Base-by-base conservation (phyloP, 2,329 filamentous ascomycete species). In the Diaporthe amygdali region DNA sequence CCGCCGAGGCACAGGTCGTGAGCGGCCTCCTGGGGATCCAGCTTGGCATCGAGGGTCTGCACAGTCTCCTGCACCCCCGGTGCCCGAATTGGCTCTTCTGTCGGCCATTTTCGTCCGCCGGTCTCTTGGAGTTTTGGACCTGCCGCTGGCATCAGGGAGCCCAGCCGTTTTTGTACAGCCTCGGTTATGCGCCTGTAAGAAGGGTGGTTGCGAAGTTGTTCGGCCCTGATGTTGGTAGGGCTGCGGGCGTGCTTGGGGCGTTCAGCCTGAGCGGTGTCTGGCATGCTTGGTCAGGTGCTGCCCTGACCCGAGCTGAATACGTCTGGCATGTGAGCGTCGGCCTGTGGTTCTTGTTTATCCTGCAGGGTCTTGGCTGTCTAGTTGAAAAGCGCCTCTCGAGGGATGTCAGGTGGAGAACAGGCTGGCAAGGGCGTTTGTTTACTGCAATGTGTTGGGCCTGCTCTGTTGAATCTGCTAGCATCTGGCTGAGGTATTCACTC, bases 121-220 rank as follows among this genome's bases (percentile, higher is more conserved):
- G 55, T 2, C 20, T 46, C 37, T 25, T 61, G 12, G 68, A 64
- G 34, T 69, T 69, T 12, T 69, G 68, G 68, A 44, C 34, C 12
- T 51, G 56, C 8, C 68, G 68, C 20, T 69, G 68, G 68, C 56
- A 64, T 34, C 56, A 54, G n/a, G 68, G 68, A 15, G 68, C 68
- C 6, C 47, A 22, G 22, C 20, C 55, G 3, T 69, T 64, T 14
- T n/a, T 69, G 56, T 52, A 69, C 30, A 17, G 22, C 3, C 56
- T 69, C 2, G 68, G 55, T 4, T 69, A 69, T 20, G 47, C 17
- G 9, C 68, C 68, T n/a, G 47, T 55, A 6, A 64, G 30, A 46
- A 37, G 17, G 4, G 37, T 69, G n/a, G 15, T 37, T 4, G 14
- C 22, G 8, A 55, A 20, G 39, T 27, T 14, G 2, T 20, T 54